Conservation (phyloP, 441 rosid species). For the Viola pubescens region DNA sequence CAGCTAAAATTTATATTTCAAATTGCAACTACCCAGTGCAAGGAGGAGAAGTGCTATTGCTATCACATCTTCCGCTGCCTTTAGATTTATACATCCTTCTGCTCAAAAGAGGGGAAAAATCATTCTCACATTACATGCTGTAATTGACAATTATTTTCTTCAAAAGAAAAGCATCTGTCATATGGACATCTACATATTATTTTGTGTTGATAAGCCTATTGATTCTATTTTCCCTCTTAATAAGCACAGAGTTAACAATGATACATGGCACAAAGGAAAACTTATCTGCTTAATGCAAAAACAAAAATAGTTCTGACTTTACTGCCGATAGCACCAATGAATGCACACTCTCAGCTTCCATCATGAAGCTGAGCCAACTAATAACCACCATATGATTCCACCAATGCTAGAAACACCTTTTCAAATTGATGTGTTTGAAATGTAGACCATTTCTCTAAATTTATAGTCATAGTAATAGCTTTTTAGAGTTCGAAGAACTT, state of each 20-base stretch:
- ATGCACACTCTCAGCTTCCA: background rate
- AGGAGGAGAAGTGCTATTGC: slow-evolving; percentile 73
- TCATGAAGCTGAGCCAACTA: background rate
- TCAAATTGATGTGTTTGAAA: background rate
- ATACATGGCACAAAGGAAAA: background rate
- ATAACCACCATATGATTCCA: background rate
- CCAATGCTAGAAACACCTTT: background rate
- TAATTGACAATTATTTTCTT: background rate
- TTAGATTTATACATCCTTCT: slow-evolving; percentile 68
- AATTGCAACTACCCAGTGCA: slow-evolving; percentile 52
- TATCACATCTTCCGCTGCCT: slow-evolving; percentile 66
- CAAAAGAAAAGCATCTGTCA: background rate
- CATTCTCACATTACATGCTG: background rate
- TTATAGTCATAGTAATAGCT: background rate
- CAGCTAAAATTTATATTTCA: background rate
- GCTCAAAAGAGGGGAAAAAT: slow-evolving; percentile 12
- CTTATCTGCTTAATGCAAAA: background rate
- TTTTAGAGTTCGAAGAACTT: background rate
- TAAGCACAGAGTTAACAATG: background rate
- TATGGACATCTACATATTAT: background rate
- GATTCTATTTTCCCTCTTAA: background rate
- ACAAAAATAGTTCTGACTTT: background rate
- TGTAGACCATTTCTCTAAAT: background rate
- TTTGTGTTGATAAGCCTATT: background rate
- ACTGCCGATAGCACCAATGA: background rate